A percentile compares a stretch with the other conserved stretches of the same genome.
Evolutionary conservation across 2,329 filamentous ascomycete genomes (phyloP).

Genomic region (Neopestalotiopsis sp.): DNA sequence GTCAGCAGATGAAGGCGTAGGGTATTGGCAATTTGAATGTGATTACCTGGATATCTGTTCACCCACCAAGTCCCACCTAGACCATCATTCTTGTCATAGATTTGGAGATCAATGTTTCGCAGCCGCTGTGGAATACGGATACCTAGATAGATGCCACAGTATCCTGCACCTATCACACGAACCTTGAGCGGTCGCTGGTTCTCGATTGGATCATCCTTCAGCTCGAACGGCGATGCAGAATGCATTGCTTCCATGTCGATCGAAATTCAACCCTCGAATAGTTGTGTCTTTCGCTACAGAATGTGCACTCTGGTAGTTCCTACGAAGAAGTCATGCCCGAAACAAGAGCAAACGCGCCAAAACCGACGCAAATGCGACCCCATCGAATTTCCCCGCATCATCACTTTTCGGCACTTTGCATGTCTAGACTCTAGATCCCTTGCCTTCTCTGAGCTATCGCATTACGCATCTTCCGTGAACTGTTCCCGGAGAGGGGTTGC

Average conservation of each 20-base stretch:
- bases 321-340: neutral
- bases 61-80: constrained; percentile 45
- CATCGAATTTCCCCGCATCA: constrained; percentile 8
- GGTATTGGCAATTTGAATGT: neutral
- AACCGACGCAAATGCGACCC: neutral
- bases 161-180: constrained; percentile 41
- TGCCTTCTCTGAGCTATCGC: neutral
- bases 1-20: neutral
- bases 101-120: constrained; percentile 37
- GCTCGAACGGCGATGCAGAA: constrained; percentile 19
- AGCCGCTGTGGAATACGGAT: constrained; percentile 39
- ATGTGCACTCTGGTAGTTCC: neutral
- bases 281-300: no score
- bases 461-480: neutral
- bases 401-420: neutral
- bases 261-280: neutral
- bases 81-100: constrained; percentile 39
- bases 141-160: constrained; percentile 39
- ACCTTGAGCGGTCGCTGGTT: constrained; percentile 38
- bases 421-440: constrained; percentile 3
- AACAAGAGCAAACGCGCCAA: neutral
- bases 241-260: neutral
- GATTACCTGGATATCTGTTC: constrained; percentile 40
- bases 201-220: constrained; percentile 35
- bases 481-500: neutral